Evolutionary conservation across 805 yeast species (phyloP).

Genomic region (Brettanomyces naardenensis): DNA sequence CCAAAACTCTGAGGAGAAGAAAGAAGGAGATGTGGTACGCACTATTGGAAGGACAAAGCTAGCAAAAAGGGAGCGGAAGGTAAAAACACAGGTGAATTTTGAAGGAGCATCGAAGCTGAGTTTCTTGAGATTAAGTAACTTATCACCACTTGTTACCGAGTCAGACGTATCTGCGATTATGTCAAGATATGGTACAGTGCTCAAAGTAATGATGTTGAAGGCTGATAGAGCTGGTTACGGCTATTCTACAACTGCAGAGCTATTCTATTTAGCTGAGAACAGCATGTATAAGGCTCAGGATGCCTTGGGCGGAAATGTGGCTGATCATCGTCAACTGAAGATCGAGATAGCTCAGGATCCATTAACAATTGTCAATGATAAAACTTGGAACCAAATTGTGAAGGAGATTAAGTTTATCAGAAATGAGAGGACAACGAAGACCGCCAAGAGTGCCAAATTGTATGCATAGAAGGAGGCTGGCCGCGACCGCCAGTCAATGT

Average conservation of each 20-base stretch:
- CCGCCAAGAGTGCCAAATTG: background rate
- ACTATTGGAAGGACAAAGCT: background rate
- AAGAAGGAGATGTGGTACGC: background rate
- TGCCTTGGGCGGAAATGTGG: constrained; percentile 7
- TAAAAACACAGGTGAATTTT: constrained; percentile 6
- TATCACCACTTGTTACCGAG: constrained; percentile 23
- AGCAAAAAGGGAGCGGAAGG: background rate
- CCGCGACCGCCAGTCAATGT: too few relatives aligned
- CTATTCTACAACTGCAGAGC: constrained; percentile 12
- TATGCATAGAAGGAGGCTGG: too few relatives aligned
- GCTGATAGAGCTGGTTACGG: background rate
- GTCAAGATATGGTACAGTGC: constrained; percentile 14
- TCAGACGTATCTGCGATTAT: constrained; percentile 22
- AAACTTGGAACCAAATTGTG: constrained; percentile 8
- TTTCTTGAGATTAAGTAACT: constrained; percentile 24
- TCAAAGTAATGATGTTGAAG: constrained; percentile 9
- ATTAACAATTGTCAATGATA: constrained; percentile 5
- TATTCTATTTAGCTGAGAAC: constrained; percentile 10
- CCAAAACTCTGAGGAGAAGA: too few relatives aligned
- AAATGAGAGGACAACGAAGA: background rate
- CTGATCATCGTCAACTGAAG: constrained; percentile 11
- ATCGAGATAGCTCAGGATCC: constrained; percentile 8
- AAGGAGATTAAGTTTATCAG: constrained; percentile 6
- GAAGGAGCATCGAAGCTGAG: constrained; percentile 16
- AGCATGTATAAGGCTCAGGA: constrained; percentile 5